Percentiles rank a stretch among this genome's conserved stretches.
phyloP scores from a whole-genome alignment of 345 rosid genomes.

The Gossypium anomalum region DNA sequence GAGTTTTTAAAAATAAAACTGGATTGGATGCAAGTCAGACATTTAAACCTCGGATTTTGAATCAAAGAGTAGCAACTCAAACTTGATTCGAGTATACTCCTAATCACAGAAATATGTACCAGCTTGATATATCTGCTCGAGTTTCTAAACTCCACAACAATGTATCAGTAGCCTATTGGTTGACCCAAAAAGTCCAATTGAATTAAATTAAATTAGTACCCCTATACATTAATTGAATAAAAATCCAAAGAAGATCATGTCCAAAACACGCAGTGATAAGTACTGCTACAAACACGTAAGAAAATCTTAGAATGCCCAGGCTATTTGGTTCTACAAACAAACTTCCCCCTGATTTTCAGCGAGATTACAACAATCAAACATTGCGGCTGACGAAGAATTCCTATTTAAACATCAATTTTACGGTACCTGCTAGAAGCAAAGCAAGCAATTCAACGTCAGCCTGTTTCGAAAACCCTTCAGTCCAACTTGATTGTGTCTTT shows the following conservation, averaged over 20 bases:
- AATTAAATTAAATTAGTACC: constrained; percentile 10
- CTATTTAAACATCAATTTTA: not conserved
- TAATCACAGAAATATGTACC: too few species aligned
- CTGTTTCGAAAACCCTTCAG: not conserved
- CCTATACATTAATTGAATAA: constrained; percentile 1
- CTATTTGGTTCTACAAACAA: not conserved
- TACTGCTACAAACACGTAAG: not conserved
- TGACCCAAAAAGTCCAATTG: not conserved
- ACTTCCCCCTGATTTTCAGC: not conserved
- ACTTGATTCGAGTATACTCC: too few species aligned
- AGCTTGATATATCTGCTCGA: too few species aligned
- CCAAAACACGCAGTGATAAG: not conserved
- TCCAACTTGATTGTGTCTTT: constrained; percentile 28
- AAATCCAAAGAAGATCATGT: not conserved
- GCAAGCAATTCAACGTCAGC: not conserved
- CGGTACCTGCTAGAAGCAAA: not conserved
- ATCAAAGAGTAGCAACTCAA: too few species aligned
- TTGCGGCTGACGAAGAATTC: not conserved
- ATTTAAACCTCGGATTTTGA: too few species aligned
- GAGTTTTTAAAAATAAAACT: too few species aligned
- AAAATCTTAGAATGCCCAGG: not conserved
- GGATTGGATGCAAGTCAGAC: too few species aligned
- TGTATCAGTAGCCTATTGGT: not conserved
- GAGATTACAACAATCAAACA: not conserved
- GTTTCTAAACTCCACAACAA: not conserved